These are phyloP conservation scores for Pichia sp. DNA, from an alignment of 1,139 yeast species.

Conservation along the genomic window DNA sequence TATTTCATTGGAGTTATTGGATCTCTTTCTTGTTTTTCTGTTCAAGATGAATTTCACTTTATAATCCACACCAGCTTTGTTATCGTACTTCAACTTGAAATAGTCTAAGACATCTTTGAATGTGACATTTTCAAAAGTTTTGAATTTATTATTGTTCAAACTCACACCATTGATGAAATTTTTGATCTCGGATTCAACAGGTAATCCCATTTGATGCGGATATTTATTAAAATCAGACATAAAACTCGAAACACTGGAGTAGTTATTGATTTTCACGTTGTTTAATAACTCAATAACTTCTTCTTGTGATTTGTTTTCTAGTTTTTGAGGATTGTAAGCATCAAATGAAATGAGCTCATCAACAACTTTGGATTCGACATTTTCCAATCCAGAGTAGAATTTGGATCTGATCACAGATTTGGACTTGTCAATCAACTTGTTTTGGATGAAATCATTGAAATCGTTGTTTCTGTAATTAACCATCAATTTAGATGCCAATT, in stretches of 20 bases:
- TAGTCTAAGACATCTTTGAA: conserved; percentile 55
- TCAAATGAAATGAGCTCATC: conserved; percentile 22
- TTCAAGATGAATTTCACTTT: conserved; percentile 49
- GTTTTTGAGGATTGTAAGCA: conserved; percentile 17
- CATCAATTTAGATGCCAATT: conserved; percentile 73
- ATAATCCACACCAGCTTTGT: conserved; percentile 55
- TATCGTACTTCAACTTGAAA: conserved; percentile 42
- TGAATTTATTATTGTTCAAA: conserved; percentile 27
- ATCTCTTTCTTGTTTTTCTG: conserved; percentile 30
- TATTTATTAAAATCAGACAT: conserved; percentile 51
- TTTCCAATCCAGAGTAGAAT: conserved; percentile 28
- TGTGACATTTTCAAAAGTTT: conserved; percentile 45
- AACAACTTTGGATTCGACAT: conserved; percentile 24
- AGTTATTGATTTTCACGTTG: conserved; percentile 30
- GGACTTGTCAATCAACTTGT: conserved; percentile 45
- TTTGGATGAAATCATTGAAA: conserved; percentile 69
- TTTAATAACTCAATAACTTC: conserved; percentile 16
- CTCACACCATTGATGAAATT: conserved; percentile 47
- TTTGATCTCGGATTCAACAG: conserved; percentile 52
- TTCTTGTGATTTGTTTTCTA: conserved; percentile 10
- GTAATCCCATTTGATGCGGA: conserved; percentile 73
- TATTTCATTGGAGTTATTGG: background rate
- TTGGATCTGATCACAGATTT: conserved; percentile 17
- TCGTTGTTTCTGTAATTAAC: conserved; percentile 47
- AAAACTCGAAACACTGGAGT: conserved; percentile 21